Conservation (phyloP, 441 rosid species). For the Gossypium lobatum region DNA sequence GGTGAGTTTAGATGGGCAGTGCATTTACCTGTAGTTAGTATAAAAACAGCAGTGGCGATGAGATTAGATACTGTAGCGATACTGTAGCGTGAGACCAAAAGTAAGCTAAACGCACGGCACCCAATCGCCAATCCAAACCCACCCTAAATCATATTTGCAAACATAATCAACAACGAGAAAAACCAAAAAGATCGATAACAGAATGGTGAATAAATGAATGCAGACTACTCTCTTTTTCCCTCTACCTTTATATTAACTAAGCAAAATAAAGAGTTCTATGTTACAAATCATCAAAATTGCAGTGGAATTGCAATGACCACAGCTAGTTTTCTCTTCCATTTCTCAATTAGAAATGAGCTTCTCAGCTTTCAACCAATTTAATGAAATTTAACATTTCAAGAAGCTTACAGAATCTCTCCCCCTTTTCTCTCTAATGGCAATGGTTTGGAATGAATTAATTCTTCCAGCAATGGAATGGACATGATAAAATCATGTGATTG, state of each 20-base stretch:
- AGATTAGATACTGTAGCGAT: too few relatives aligned
- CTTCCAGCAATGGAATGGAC: neutral
- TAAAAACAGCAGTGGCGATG: too few relatives aligned
- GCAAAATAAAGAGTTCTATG: constrained; percentile 37
- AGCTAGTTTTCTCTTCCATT: constrained; percentile 26
- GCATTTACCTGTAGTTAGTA: too few relatives aligned
- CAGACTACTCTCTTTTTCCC: neutral
- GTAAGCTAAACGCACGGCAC: too few relatives aligned
- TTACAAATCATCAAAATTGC: constrained; percentile 65
- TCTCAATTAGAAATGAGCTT: constrained; percentile 25
- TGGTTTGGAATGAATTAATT: constrained; percentile 24
- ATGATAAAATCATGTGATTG: neutral
- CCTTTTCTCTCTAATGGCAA: neutral
- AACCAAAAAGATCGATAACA: too few relatives aligned
- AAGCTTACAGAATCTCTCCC: constrained; percentile 17
- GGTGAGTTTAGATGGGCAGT: too few relatives aligned
- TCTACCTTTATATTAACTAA: constrained; percentile 28
- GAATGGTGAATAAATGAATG: constrained; percentile 1
- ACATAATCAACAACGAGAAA: too few relatives aligned
- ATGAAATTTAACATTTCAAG: constrained; percentile 19
- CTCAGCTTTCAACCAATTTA: constrained; percentile 22
- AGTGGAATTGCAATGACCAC: constrained; percentile 32
- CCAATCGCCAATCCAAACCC: too few relatives aligned
- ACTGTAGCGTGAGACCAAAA: too few relatives aligned
- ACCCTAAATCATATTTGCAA: too few relatives aligned